Evolutionary conservation across 2,329 filamentous ascomycete species (phyloP).

Genomic region (Fusarium marasasianum): DNA sequence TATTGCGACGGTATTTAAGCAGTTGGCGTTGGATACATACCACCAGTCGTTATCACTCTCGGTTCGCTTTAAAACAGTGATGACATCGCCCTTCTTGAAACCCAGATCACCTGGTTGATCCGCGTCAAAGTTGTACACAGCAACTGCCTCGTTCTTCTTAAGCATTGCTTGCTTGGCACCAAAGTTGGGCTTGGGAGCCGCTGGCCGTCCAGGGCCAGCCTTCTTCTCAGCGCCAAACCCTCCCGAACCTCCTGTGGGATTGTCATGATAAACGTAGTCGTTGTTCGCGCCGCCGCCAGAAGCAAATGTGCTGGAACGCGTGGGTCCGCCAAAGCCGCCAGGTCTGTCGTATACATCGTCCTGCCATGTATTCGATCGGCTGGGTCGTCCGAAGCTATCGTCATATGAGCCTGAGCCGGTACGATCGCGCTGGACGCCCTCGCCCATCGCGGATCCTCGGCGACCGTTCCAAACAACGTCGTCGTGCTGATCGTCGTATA

Average conservation of each 20-base stretch:
- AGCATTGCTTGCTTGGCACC: constrained; percentile 63
- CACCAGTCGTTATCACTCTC: constrained; percentile 97
- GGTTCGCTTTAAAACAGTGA: constrained; percentile 93
- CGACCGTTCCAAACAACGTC: constrained; percentile 85
- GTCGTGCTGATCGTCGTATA: constrained; percentile 86
- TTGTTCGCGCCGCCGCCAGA: constrained; percentile 55
- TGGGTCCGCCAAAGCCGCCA: constrained; percentile 50
- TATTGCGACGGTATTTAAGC: background rate
- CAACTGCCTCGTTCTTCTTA: constrained; percentile 83
- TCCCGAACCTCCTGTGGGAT: constrained; percentile 38
- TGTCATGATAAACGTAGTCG: constrained; percentile 66
- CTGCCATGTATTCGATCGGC: constrained; percentile 76
- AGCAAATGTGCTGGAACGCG: constrained; percentile 62
- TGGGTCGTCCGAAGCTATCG: constrained; percentile 65
- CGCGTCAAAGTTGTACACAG: constrained; percentile 92
- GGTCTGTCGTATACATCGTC: constrained; percentile 78
- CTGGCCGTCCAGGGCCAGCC: constrained; percentile 77
- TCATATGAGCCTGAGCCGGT: constrained; percentile 50
- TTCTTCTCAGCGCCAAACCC: constrained; percentile 48
- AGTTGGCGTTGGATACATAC: constrained; percentile 58
- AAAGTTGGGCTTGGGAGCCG: constrained; percentile 91
- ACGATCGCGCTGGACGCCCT: constrained; percentile 59
- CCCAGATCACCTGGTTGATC: constrained; percentile 92
- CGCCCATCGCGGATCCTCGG: constrained; percentile 74
- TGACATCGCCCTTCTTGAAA: constrained; percentile 97